Evolutionary conservation across 2,329 filamentous ascomycete genomes (phyloP).

Genomic region (Verticillium alfalfae): DNA sequence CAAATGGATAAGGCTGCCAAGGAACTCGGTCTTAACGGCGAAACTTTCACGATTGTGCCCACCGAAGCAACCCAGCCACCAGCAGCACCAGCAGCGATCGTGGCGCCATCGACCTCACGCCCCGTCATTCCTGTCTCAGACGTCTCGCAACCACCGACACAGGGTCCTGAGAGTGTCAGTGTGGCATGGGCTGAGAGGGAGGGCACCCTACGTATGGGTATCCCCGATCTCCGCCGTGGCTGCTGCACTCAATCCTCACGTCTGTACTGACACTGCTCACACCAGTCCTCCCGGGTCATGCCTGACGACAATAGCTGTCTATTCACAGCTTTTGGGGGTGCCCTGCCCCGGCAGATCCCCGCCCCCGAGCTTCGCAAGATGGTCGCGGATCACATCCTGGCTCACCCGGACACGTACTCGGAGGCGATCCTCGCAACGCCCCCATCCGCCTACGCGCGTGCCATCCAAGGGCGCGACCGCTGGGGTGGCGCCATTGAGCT

Average conservation of each 20-base stretch:
- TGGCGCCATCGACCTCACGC: slow-evolving; percentile 4
- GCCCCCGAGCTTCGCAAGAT: slow-evolving; percentile 61
- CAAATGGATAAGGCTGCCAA: slow-evolving; percentile 42
- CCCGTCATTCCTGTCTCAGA: neutral
- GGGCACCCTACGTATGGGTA: slow-evolving; percentile 42
- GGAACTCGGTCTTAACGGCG: slow-evolving; percentile 41
- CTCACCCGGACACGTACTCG: slow-evolving; percentile 66
- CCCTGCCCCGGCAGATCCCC: slow-evolving; percentile 56
- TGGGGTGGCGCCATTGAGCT: slow-evolving; percentile 95
- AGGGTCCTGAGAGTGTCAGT: slow-evolving; percentile 24
- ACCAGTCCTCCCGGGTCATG: slow-evolving; percentile 79
- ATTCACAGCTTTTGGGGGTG: slow-evolving; percentile 81
- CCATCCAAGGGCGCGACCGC: slow-evolving; percentile 72
- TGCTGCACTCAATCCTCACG: slow-evolving; percentile 19
- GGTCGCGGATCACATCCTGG: slow-evolving; percentile 73
- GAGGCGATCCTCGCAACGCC: slow-evolving; percentile 70
- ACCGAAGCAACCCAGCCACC: slow-evolving; percentile 19
- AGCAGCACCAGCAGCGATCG: slow-evolving; percentile 1
- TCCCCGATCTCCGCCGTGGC: neutral
- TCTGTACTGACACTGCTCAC: slow-evolving; percentile 19
- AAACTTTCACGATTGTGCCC: slow-evolving; percentile 45
- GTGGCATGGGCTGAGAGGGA: slow-evolving; percentile 43
- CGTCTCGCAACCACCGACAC: slow-evolving; percentile 6
- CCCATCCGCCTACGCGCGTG: slow-evolving; percentile 71
- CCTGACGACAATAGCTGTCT: slow-evolving; percentile 94